Percentiles rank a stretch among this genome's conserved stretches.
Evolutionary conservation across 2,329 filamentous ascomycete genomes (phyloP).

Genomic region (Pseudogymnoascus sp.): DNA sequence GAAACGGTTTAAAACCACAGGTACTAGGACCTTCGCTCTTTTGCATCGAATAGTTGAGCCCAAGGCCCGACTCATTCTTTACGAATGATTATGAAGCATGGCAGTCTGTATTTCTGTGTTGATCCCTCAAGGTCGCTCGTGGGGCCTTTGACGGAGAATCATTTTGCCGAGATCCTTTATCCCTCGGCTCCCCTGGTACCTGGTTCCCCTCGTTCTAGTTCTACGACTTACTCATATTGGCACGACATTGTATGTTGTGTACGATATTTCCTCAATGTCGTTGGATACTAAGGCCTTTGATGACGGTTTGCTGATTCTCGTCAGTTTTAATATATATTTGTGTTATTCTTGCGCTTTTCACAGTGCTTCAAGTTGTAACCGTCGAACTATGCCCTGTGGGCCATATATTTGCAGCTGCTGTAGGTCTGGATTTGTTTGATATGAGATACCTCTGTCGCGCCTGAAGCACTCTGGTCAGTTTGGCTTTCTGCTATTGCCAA

Average conservation of each 20-base stretch:
- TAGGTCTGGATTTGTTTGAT: not conserved
- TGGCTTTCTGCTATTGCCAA: too few species aligned
- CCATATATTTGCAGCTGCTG: not conserved
- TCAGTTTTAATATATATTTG: not conserved
- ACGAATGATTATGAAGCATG: not conserved
- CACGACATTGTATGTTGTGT: not conserved
- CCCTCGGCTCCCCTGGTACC: not conserved
- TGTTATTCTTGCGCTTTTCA: too few species aligned
- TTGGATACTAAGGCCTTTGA: not conserved
- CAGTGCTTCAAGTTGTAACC: too few species aligned
- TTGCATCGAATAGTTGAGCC: not conserved
- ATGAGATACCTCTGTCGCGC: not conserved
- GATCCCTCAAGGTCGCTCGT: not conserved
- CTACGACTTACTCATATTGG: not conserved
- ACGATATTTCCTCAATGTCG: not conserved
- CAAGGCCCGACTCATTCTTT: not conserved
- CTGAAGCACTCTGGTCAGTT: too few species aligned
- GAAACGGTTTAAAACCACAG: not conserved
- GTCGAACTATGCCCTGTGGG: not conserved
- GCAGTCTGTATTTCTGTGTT: not conserved
- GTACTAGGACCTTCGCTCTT: not conserved
- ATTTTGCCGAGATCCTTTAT: not conserved
- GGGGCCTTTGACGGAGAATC: not conserved
- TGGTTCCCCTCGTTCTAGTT: not conserved
- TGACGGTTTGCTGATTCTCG: too few species aligned